Conservation (phyloP, 108 stramenopile genomes). For the Nannochloropsis gaditana region DNA sequence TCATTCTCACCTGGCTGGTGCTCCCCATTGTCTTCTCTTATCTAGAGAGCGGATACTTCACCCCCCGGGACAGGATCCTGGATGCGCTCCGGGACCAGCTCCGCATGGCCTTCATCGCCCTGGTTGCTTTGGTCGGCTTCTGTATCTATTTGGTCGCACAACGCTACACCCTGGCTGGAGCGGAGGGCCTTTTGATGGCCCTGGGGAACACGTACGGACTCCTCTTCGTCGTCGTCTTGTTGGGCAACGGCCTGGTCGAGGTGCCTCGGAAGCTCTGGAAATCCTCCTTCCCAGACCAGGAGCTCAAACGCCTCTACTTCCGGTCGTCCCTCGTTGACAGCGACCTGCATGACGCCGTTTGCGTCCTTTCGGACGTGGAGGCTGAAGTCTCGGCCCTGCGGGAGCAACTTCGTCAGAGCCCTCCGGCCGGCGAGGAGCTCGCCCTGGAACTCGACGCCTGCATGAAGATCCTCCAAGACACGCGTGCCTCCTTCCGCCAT, state of each 20-base stretch:
- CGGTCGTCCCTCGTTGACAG: constrained; percentile 58
- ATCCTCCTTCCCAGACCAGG: constrained; percentile 55
- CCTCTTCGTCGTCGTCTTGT: constrained; percentile 62
- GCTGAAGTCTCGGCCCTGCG: constrained; percentile 26
- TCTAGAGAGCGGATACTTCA: constrained; percentile 64
- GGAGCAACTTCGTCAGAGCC: background rate
- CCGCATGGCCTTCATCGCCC: constrained; percentile 30
- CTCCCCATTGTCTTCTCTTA: constrained; percentile 61
- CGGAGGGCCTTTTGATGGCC: constrained; percentile 64
- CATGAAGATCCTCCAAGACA: background rate
- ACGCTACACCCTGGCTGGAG: constrained; percentile 49
- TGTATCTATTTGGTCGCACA: constrained; percentile 38
- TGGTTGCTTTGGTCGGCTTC: constrained; percentile 47
- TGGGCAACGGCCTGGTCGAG: constrained; percentile 71
- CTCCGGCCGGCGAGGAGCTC: background rate
- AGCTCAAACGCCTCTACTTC: constrained; percentile 61
- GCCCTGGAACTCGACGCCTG: background rate
- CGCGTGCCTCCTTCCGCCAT: background rate
- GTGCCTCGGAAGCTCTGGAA: constrained; percentile 67
- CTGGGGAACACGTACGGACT: constrained; percentile 75
- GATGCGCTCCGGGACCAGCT: constrained; percentile 55
- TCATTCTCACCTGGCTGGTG: constrained; percentile 66
- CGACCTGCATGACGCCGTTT: constrained; percentile 60
- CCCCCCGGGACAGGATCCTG: constrained; percentile 50
- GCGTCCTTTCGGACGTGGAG: constrained; percentile 61